A percentile compares a stretch with the other conserved stretches of the same genome.
Conservation (phyloP, 2,329 filamentous ascomycete species). For the Aspergillus sp. region DNA sequence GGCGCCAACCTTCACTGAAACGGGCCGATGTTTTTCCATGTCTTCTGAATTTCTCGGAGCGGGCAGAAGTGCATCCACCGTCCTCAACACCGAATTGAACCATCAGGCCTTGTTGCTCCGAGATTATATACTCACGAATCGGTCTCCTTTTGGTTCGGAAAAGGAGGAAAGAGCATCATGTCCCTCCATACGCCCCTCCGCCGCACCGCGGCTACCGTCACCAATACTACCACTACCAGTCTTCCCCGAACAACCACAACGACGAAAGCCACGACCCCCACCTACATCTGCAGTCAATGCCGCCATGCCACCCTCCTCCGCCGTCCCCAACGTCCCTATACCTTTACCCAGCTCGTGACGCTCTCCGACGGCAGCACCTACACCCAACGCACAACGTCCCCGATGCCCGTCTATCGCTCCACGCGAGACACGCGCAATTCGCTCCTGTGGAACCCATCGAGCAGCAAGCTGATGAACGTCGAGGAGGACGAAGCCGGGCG, state of each 20-base stretch:
- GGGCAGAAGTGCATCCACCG: conserved; percentile 8
- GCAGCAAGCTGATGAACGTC: conserved; percentile 71
- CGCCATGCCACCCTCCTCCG: conserved; percentile 77
- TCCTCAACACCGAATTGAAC: background rate
- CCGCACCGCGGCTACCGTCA: conserved; percentile 24
- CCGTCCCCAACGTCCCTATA: conserved; percentile 86
- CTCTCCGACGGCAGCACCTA: conserved; percentile 84
- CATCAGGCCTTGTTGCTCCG: background rate
- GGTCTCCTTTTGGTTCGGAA: background rate
- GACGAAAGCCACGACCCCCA: conserved; percentile 5
- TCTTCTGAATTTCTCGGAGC: conserved; percentile 24
- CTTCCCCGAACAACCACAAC: too few relatives aligned
- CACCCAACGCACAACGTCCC: conserved; percentile 44
- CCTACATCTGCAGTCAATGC: conserved; percentile 50
- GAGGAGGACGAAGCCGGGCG: conserved; percentile 93
- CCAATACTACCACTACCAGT: conserved; percentile 14
- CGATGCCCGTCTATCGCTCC: conserved; percentile 49
- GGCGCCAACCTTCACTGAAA: too few relatives aligned
- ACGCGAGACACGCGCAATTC: conserved; percentile 85
- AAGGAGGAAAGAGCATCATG: conserved; percentile 13
- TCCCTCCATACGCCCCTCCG: conserved; percentile 30
- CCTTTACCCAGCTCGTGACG: conserved; percentile 92
- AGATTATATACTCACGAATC: too few relatives aligned
- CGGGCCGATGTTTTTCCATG: background rate
- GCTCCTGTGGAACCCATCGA: conserved; percentile 80